Conservation (phyloP, 768 basidiomycete genomes). For the Gautieria morchelliformis region DNA sequence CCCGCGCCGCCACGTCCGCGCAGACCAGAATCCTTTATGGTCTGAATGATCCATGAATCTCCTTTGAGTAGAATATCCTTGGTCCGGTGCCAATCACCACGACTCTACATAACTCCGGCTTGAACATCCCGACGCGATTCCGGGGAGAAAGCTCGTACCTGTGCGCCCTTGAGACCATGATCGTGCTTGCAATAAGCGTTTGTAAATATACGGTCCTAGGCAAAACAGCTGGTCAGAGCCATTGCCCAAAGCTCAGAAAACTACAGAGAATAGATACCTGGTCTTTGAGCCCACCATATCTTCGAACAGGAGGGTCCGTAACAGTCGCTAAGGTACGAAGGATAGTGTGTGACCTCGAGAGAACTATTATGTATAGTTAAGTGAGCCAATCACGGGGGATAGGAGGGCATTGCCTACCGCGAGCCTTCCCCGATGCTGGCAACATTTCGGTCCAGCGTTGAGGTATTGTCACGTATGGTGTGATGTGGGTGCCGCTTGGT, state of each 20-base stretch:
- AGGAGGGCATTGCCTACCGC: not conserved
- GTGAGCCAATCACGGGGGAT: not conserved
- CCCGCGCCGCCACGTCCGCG: conserved; percentile 95
- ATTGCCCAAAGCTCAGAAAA: not conserved
- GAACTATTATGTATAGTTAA: not conserved
- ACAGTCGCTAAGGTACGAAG: conserved; percentile 53
- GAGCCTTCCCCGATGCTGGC: conserved; percentile 1
- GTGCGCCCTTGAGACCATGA: conserved; percentile 86
- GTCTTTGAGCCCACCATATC: conserved; percentile 91
- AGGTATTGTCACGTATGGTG: not conserved
- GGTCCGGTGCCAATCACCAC: conserved; percentile 97
- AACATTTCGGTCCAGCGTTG: not conserved
- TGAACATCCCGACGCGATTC: not conserved
- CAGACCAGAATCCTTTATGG: conserved; percentile 91
- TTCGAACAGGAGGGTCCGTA: conserved; percentile 76
- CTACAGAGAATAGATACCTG: conserved; percentile 27
- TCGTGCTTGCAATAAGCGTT: conserved; percentile 86
- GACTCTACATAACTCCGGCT: conserved; percentile 39
- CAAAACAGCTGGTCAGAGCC: not conserved
- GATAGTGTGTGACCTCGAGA: not conserved
- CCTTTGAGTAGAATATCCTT: conserved; percentile 95
- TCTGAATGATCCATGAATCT: conserved; percentile 94
- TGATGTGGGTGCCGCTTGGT: not conserved
- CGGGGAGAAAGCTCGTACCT: conserved; percentile 38
- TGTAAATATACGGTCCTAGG: conserved; percentile 75